Percentiles rank a stretch among this genome's conserved stretches.
Conservation (phyloP, 768 basidiomycete species). For the Amylocystis lapponica region DNA sequence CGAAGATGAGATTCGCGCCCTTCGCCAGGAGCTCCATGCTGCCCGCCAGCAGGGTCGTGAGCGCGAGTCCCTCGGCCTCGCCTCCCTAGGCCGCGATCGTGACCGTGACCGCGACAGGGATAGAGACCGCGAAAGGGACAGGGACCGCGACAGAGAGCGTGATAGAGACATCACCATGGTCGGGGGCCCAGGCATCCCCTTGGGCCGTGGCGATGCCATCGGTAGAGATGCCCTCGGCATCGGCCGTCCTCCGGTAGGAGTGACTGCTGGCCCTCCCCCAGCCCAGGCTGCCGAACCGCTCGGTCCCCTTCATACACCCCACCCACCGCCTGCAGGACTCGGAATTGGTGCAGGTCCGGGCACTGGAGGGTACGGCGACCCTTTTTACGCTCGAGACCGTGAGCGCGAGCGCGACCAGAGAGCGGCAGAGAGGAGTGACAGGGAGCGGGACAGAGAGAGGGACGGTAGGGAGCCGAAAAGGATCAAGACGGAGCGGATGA, state of each 20-base stretch:
- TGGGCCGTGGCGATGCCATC: conserved; percentile 13
- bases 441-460: conserved; percentile 26
- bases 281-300: conserved; percentile 10
- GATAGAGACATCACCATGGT: conserved; percentile 23
- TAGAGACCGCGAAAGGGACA: conserved; percentile 29
- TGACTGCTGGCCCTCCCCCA: conserved; percentile 17
- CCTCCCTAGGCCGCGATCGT: conserved; percentile 21
- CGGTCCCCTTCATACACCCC: not conserved
- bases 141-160: conserved; percentile 29
- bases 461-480: conserved; percentile 52
- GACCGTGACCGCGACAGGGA: conserved; percentile 23
- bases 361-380: conserved; percentile 22
- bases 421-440: conserved; percentile 16
- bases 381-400: conserved; percentile 35
- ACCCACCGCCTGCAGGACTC: conserved; percentile 18
- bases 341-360: conserved; percentile 23
- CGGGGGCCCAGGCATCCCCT: conserved; percentile 4
- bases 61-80: conserved; percentile 24
- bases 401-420: conserved; percentile 26
- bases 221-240: conserved; percentile 22
- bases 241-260: conserved; percentile 19
- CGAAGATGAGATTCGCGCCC: conserved; percentile 74
- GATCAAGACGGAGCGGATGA: conserved; percentile 48
- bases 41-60: conserved; percentile 33
- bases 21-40: conserved; percentile 63